Evolutionary conservation across 2,329 filamentous ascomycete species (phyloP), one percentile per base, ranked within the genome.

Genomic region (Neonectria ditissima): DNA sequence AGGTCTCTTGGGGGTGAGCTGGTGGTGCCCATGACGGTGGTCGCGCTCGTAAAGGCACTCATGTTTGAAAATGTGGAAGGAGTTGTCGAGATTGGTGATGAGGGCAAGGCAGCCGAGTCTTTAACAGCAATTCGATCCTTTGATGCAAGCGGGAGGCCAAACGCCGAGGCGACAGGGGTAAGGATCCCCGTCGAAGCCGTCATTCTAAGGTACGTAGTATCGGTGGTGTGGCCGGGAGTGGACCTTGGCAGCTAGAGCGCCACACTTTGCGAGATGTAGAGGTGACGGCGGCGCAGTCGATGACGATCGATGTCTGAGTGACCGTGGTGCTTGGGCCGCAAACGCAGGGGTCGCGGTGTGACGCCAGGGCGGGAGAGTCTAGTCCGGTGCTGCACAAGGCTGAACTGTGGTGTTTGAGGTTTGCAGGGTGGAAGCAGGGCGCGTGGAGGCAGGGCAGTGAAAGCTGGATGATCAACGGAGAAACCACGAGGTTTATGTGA

Each of bases 121-220:
- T 72, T 73, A 65, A 68, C 34, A 37, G 7, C 14, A n/a, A 37
- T 65, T 45, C 62, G 69, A 67, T 71, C 72, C 64, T 70, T 72
- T 7, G 73, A 71, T n/a, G 69, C 62, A 32, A 74, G 61, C 20
- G 75, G 69, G 30, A 78, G 62, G 59, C 77, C 76, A 68, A 79
- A 78, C 51, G 77, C 78, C 30, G 77, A 78, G 54, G 73, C 69
- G 41, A 77, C 68, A 45, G 76, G 76, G 65, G 70, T 74, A 24
- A 76, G 56, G 55, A 76, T 73, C 41, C 70, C 74, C 30, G 70
- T 66, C 41, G 72, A 63, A 62, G 65, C 64, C 65, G 76, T 75
- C 77, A 77, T 79, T 62, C 56, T 63, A 8, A 39, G n/a, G n/a
- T n/a, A n/a, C n/a, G n/a, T 28, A 24, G 24, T 50, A n/a, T 13